Percentiles rank a stretch among this genome's conserved stretches.
These are phyloP conservation scores for Arthrobotrys musiformis DNA, from an alignment of 2,329 filamentous ascomycete genomes.

Conservation along the genomic window DNA sequence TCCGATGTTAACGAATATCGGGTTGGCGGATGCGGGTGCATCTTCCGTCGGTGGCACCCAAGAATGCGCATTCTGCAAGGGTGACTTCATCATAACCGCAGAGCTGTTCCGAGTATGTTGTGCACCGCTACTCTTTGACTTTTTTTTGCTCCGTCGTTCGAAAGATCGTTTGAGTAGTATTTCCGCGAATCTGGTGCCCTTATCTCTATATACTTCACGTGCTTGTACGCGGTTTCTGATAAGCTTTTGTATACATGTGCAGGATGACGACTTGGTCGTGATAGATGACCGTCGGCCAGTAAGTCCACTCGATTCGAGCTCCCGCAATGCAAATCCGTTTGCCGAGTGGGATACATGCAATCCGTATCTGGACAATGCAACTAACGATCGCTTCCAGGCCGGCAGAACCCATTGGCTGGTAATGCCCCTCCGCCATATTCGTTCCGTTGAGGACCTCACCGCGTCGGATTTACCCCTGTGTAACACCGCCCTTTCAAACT, in stretches of 20 bases:
- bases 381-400: slow-evolving; percentile 13
- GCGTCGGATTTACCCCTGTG: slow-evolving; percentile 46
- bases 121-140: not conserved
- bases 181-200: not conserved
- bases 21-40: not conserved
- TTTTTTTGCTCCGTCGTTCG: no score
- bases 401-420: slow-evolving; percentile 47
- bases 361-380: not conserved
- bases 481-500: slow-evolving; percentile 23
- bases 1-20: not conserved
- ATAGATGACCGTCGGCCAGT: slow-evolving; percentile 44
- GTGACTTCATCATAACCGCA: slow-evolving; percentile 41
- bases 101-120: slow-evolving; percentile 37
- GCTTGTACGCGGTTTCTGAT: not conserved
- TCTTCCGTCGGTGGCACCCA: not conserved
- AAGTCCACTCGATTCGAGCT: not conserved
- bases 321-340: not conserved
- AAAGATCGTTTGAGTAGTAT: not conserved
- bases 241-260: not conserved
- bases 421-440: slow-evolving; percentile 48
- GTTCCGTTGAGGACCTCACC: slow-evolving; percentile 42
- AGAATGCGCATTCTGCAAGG: slow-evolving; percentile 46
- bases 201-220: not conserved
- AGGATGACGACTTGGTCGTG: slow-evolving; percentile 47
- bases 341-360: not conserved